Conservation (phyloP, 208 protist genomes). For the Zelonia costaricensis region DNA sequence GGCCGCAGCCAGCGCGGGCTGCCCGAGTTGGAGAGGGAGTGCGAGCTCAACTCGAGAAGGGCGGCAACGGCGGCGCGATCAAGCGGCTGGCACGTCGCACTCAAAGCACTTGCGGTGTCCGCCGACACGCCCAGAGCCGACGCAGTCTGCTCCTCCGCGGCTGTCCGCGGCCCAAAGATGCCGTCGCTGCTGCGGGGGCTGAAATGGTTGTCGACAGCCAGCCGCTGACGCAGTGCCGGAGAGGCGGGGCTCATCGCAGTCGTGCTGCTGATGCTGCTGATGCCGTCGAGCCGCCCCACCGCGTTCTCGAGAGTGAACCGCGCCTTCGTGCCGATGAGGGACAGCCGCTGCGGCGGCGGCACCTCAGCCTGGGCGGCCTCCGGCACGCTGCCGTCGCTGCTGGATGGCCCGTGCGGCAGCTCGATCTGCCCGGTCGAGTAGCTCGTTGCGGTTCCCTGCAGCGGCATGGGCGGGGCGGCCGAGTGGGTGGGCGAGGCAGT, state of each 20-base stretch:
- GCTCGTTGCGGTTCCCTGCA: not conserved
- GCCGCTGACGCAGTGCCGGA: not conserved
- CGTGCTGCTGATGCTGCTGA: not conserved
- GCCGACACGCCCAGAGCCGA: too few species aligned
- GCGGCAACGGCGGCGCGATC: too few species aligned
- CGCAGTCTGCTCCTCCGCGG: too few species aligned
- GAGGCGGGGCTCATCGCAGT: not conserved
- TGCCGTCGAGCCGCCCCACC: not conserved
- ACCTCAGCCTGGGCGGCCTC: not conserved
- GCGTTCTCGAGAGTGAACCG: not conserved
- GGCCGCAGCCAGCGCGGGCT: too few species aligned
- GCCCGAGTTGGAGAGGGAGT: too few species aligned
- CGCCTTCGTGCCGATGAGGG: not conserved
- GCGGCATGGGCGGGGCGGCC: too few species aligned
- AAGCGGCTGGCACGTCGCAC: too few species aligned
- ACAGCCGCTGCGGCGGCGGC: not conserved
- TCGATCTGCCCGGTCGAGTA: not conserved
- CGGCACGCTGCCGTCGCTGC: not conserved
- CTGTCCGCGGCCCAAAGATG: too few species aligned
- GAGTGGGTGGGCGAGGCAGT: too few species aligned
- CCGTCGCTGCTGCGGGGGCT: not conserved
- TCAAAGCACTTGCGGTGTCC: too few species aligned
- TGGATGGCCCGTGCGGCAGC: not conserved
- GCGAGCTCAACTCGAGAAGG: too few species aligned
- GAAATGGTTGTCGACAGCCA: not conserved